Base-by-base conservation (phyloP, 306 rosid species). In the Cucurbita argyrosperma region DNA sequence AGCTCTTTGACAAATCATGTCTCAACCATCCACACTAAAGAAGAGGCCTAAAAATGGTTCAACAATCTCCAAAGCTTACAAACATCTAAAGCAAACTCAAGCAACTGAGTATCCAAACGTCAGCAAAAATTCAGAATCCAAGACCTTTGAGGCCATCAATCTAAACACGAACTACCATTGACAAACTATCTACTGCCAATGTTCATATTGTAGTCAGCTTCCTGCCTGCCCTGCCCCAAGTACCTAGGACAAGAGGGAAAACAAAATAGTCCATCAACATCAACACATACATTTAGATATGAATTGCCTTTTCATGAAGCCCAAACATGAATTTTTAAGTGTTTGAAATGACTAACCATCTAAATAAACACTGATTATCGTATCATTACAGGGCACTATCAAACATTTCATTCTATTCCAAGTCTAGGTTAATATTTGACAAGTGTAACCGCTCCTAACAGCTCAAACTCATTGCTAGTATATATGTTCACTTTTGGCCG, bases 121-220 rank as follows among this genome's bases (percentile, higher is more conserved):
- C 77, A 82, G 59, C 54, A 76, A 64, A 74, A 61, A 79, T 67
- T 72, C 74, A 66, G 13, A 23, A 42, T 70, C 30, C 26, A 30
- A 21, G 12, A 47, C 43, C 49, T 46, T 68, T 46, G 74, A 68
- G 42, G 23, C 26, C 2, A 26, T 49, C 45, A 26, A 19, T 30
- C 46, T 23, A 68, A 45, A 47, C 57, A 47, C 51, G 42, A n/a
- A 64, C 71, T 64, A 72, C 14, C 72, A 60, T 49, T 68, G 56
- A 47, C 53, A 80, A 51, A 56, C 52, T 18, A 76, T 79, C 61
- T 59, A 52, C 39, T 64, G 75, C 72, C 75, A 84, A 72, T 64
- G 81, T 81, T 74, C 78, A 37, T 47, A 55, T 73, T 54, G 77
- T 64, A 47, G 76, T 71, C 85, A 83, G 80, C 80, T 73, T 78